Conservation (phyloP, 352 stramenopile species). For the Halophytophthora batemanensis region DNA sequence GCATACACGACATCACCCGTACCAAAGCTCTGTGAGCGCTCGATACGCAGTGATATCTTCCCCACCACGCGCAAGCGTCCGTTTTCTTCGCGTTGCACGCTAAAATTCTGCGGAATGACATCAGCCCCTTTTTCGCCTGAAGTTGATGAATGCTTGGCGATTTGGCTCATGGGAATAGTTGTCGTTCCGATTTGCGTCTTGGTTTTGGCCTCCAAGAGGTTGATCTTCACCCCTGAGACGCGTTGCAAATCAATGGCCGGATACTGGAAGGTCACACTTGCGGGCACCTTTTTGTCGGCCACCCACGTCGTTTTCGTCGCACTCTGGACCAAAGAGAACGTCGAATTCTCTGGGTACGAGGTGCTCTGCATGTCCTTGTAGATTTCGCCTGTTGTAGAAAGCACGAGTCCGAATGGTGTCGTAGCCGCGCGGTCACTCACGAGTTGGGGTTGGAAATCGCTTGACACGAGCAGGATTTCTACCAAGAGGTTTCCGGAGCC, state of each 20-base stretch:
- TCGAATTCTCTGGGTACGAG: slow-evolving; percentile 29
- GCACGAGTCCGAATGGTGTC: slow-evolving; percentile 39
- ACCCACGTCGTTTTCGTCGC: slow-evolving; percentile 3
- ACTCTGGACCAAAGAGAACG: slow-evolving; percentile 16
- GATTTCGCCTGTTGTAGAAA: slow-evolving; percentile 47
- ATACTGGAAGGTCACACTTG: slow-evolving; percentile 26
- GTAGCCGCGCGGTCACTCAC: slow-evolving; percentile 12
- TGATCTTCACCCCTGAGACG: slow-evolving; percentile 33
- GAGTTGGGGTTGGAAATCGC: slow-evolving; percentile 36
- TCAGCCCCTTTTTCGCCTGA: background rate
- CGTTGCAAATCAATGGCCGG: slow-evolving; percentile 43
- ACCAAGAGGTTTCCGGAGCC: slow-evolving; percentile 26
- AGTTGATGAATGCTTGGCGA: slow-evolving; percentile 13
- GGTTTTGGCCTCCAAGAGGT: slow-evolving; percentile 24
- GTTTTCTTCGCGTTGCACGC: slow-evolving; percentile 24
- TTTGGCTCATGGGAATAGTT: slow-evolving; percentile 31
- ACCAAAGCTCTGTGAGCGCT: slow-evolving; percentile 20
- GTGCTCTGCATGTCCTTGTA: slow-evolving; percentile 23
- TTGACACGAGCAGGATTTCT: slow-evolving; percentile 47
- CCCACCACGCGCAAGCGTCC: slow-evolving; percentile 35
- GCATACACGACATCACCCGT: slow-evolving; percentile 27
- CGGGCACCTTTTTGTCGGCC: background rate
- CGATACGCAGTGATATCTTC: slow-evolving; percentile 44
- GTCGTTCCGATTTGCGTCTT: slow-evolving; percentile 33
- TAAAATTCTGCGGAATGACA: slow-evolving; percentile 16